phyloP scores from a whole-genome alignment of 2,329 filamentous ascomycete genomes.

The Calonectria pseudoturangicola region DNA sequence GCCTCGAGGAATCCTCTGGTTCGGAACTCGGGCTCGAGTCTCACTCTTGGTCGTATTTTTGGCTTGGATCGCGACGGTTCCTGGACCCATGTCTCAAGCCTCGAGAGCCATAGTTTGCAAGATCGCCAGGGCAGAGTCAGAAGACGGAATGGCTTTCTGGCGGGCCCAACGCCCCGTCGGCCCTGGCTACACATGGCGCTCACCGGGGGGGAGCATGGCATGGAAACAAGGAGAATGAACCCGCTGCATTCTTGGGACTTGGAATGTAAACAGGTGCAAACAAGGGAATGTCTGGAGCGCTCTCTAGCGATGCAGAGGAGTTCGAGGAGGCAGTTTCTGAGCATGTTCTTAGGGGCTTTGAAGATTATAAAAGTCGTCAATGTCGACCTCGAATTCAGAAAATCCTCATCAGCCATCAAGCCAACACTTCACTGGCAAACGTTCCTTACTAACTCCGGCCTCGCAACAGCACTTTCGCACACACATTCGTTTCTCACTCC shows the following conservation, averaged over 20 bases:
- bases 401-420: background rate
- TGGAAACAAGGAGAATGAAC: background rate
- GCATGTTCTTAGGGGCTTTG: no score
- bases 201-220: background rate
- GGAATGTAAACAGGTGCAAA: constrained; percentile 3
- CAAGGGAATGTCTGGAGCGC: background rate
- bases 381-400: background rate
- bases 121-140: background rate
- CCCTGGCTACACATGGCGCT: background rate
- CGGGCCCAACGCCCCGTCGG: background rate
- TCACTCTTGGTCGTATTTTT: background rate
- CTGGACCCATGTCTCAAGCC: background rate
- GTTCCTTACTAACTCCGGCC: constrained; percentile 8
- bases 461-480: background rate
- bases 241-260: constrained; percentile 1
- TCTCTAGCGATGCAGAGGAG: background rate
- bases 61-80: background rate
- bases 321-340: no score
- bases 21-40: no score
- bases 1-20: background rate
- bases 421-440: background rate
- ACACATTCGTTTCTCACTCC: constrained; percentile 4
- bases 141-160: background rate
- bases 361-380: constrained; percentile 1
- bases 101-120: background rate